Base-by-base conservation (phyloP, 1,284 basidiomycete species). In the Lentinus polychrous region DNA sequence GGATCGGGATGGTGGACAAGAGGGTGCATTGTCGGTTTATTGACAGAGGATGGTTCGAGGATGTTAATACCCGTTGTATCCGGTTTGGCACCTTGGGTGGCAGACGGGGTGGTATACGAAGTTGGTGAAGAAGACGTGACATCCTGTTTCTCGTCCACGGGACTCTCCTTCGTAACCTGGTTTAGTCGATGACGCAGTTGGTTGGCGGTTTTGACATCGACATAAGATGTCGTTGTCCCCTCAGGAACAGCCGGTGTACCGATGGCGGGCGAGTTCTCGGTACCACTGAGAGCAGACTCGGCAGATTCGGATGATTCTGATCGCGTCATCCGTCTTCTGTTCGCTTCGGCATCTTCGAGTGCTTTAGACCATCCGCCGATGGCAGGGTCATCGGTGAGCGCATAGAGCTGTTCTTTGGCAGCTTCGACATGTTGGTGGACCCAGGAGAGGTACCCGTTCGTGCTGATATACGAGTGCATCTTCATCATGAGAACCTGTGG, bases 391-490 rank as follows among this genome's bases (percentile, higher is more conserved):
- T 43, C 64, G 0, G 81, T 71, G 4, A 91, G 73, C 24, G 71
- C 59, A 3, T 59, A 52, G 8, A 81, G 64, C 5, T 76, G 50
- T 8, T 55, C 53, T 27, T 27, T 27, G 27, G 39, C n/a, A 12
- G 39, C 17, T 42, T 74, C 60, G 2, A 80, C 72, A 44, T 78
- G 73, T 11, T 66, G 58, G 34, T 71, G 66, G 15, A 82, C 73
- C 8, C 70, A 66, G 52, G 89, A 80, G 42, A 97, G 81, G 61
- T 89, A 82, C 4, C 94, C 92, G 61, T 98, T 98, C 49, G 89
- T 80, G 23, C 83, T 78, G 68, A 92, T 81, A 68, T 98, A 99
- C 14, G 93, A 96, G 68, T 98, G 94, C 74, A 96, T 81, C 66
- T 96, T 96, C 93, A 96, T 96, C 57, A 95, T 80, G 84, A 95